Conservation (phyloP, 2,329 filamentous ascomycete genomes). For the Penicillium sp. region DNA sequence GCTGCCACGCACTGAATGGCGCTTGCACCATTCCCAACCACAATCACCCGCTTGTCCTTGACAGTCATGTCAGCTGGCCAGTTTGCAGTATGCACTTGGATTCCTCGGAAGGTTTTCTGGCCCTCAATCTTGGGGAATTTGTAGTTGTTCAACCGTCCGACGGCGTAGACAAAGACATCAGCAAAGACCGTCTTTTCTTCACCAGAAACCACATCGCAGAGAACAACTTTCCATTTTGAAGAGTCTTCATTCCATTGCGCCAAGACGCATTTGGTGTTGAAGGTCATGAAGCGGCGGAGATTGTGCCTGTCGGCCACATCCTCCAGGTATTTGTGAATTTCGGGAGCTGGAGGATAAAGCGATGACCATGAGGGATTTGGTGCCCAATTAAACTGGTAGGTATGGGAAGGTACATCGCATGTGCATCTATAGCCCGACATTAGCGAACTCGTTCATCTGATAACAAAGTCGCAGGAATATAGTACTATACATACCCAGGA, state of each 20-base stretch:
- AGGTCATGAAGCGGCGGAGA: conserved; percentile 10
- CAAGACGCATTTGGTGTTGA: conserved; percentile 1
- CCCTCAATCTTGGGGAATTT: conserved; percentile 18
- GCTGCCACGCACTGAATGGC: conserved; percentile 9
- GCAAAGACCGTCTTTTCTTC: not conserved
- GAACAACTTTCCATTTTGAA: conserved; percentile 4
- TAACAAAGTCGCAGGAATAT: not conserved
- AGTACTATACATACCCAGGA: conserved; percentile 21
- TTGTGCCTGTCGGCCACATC: conserved; percentile 11
- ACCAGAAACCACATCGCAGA: not conserved
- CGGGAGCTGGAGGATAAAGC: conserved; percentile 6
- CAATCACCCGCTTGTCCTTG: conserved; percentile 4
- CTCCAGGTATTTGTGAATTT: conserved; percentile 9
- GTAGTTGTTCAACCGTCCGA: conserved; percentile 19
- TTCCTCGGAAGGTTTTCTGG: conserved; percentile 31
- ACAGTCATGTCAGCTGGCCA: conserved; percentile 24
- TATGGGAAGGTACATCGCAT: conserved; percentile 34
- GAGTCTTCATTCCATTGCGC: conserved; percentile 7
- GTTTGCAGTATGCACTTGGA: conserved; percentile 36
- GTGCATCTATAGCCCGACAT: conserved; percentile 19
- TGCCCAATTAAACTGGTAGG: conserved; percentile 35
- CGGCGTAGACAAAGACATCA: conserved; percentile 13
- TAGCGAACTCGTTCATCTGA: not conserved
- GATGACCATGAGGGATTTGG: conserved; percentile 10
- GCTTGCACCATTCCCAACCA: conserved; percentile 11